Evolutionary conservation across 2,329 filamentous ascomycete species (phyloP).

Genomic region (Diplodia intermedia): DNA sequence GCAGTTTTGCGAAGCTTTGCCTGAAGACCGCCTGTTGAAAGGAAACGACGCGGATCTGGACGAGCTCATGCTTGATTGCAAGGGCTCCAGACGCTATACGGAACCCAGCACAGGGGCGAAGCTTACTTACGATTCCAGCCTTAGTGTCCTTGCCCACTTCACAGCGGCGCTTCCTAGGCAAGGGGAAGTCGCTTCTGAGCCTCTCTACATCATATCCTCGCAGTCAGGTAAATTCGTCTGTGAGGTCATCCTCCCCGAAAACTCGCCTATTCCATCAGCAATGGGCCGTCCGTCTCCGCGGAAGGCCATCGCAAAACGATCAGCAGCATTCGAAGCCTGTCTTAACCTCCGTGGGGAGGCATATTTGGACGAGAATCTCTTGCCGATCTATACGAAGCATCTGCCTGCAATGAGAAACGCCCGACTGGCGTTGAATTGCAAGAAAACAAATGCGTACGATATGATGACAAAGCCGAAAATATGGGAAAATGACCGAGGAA

Average conservation of each 20-base stretch:
- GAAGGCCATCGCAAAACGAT: slow-evolving; percentile 83
- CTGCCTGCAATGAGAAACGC: slow-evolving; percentile 88
- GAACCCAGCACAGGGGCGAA: slow-evolving; percentile 75
- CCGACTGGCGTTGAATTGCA: slow-evolving; percentile 74
- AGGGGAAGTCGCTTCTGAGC: slow-evolving; percentile 57
- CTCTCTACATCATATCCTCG: slow-evolving; percentile 67
- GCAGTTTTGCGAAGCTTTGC: slow-evolving; percentile 76
- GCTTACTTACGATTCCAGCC: slow-evolving; percentile 77
- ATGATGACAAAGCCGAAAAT: slow-evolving; percentile 81
- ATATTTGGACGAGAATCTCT: slow-evolving; percentile 75
- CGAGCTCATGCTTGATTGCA: slow-evolving; percentile 61
- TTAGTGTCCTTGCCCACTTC: slow-evolving; percentile 75
- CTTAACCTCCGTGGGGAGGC: slow-evolving; percentile 69
- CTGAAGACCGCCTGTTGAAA: slow-evolving; percentile 72
- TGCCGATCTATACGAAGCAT: slow-evolving; percentile 73
- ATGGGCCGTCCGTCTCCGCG: slow-evolving; percentile 68
- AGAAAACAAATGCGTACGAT: slow-evolving; percentile 73
- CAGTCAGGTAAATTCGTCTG: slow-evolving; percentile 70
- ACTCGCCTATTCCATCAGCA: slow-evolving; percentile 72
- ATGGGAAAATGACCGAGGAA: slow-evolving; percentile 64
- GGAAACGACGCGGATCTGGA: slow-evolving; percentile 59
- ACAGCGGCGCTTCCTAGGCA: slow-evolving; percentile 68
- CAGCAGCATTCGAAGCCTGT: slow-evolving; percentile 87
- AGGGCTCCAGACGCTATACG: slow-evolving; percentile 61
- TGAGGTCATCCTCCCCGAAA: slow-evolving; percentile 78